Evolutionary conservation across 1,284 basidiomycete species (phyloP).

Genomic region (Ganoderma meredithae): DNA sequence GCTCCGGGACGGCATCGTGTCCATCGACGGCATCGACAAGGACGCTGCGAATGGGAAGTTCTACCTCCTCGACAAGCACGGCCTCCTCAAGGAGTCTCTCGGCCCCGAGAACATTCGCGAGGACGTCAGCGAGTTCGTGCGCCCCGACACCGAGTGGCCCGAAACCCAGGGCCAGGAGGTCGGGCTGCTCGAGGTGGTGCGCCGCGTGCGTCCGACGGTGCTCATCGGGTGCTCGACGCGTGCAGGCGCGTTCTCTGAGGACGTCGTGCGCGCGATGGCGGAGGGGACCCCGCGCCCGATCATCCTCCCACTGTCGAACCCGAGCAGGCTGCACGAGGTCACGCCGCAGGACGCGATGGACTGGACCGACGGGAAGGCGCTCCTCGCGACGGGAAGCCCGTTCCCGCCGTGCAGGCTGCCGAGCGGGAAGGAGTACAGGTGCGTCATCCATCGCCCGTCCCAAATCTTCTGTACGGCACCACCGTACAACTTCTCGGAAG

Average conservation of each 20-base stretch:
- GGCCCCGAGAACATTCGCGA: slow-evolving; percentile 56
- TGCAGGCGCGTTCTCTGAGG: slow-evolving; percentile 83
- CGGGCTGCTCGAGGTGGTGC: slow-evolving; percentile 71
- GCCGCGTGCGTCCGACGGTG: slow-evolving; percentile 72
- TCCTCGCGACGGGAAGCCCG: slow-evolving; percentile 85
- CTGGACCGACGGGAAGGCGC: slow-evolving; percentile 80
- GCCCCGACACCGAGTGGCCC: slow-evolving; percentile 61
- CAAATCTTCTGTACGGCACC: too few species aligned
- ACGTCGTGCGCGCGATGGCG: slow-evolving; percentile 76
- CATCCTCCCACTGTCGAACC: slow-evolving; percentile 86
- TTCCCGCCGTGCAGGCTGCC: slow-evolving; percentile 79
- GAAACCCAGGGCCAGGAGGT: slow-evolving; percentile 49
- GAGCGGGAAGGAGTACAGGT: slow-evolving; percentile 74
- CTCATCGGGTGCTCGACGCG: slow-evolving; percentile 86
- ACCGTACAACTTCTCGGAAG: too few species aligned
- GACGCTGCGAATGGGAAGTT: slow-evolving; percentile 72
- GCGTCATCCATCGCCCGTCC: slow-evolving; percentile 33
- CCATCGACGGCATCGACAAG: slow-evolving; percentile 60
- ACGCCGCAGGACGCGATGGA: slow-evolving; percentile 75
- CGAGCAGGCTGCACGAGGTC: slow-evolving; percentile 79
- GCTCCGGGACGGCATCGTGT: slow-evolving; percentile 78
- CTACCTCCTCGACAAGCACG: slow-evolving; percentile 71
- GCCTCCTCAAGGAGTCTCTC: slow-evolving; percentile 61
- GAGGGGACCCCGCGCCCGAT: slow-evolving; percentile 75
- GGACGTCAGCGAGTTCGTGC: slow-evolving; percentile 62